Base-by-base conservation (phyloP, 768 basidiomycete species). In the Lyophyllum shimeji region DNA sequence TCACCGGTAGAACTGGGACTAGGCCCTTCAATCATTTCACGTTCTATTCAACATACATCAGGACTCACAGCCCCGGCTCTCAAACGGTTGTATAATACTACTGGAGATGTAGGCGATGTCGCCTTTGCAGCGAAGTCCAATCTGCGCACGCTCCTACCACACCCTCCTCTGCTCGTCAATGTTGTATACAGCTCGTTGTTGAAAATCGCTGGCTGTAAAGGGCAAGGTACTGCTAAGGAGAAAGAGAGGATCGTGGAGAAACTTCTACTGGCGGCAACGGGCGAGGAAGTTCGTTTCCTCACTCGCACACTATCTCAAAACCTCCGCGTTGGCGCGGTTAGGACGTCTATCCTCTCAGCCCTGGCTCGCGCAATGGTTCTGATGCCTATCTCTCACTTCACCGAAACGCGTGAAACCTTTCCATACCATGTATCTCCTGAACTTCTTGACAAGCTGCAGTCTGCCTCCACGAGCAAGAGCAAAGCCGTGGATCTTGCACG, bases 51-150 rank as follows among this genome's bases (percentile, higher is more conserved):
- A 63, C 79, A 85, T 57, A 80, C 89, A 29, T 91, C 89, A 15
- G 89, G 89, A 20, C 72, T 89, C 27, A 79, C 82, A 5, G 62
- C 77, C 18, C 68, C 76, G 7, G 79, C 86, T 12, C 78, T 88
- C 45, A 85, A 75, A 69, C 80, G 75, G 53, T 69, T 93, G 13
- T 90, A 91, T 67, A 87, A 85, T 59, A 73, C 80, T 43, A 83
- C 76, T 31, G 95, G 95, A 3, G 95, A 97, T 70, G 81, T 84
- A 23, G 95, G 95, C 0, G 92, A 95, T 66, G 91, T 95, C 7
- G 95, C 95, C 1, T 93, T 85, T 63, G 82, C 84, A 55, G 92
- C 93, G 9, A 93, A 89, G 66, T 83, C 84, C 3, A 89, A 82
- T 55, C 69, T 91, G 20, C 80, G 90, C 42, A 90, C 90, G 3